These are phyloP conservation scores for Tricholoma saponaceum DNA, from an alignment of 768 basidiomycete species.

Conservation along the genomic window DNA sequence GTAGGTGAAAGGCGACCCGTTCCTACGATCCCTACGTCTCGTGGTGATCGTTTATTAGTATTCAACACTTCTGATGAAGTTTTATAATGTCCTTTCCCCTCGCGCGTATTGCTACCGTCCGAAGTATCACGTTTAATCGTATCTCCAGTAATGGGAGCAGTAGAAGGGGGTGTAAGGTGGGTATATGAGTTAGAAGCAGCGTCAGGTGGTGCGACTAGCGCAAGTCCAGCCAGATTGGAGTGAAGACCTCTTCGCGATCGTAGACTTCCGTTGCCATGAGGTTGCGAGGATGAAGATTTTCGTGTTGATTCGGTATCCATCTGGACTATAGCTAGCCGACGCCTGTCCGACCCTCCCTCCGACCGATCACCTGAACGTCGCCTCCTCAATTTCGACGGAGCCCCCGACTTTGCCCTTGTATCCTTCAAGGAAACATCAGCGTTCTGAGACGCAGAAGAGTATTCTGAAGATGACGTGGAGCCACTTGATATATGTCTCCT, in stretches of 20 bases:
- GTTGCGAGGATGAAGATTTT: slow-evolving; percentile 21
- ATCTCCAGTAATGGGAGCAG: slow-evolving; percentile 37
- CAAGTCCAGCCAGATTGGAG: slow-evolving; percentile 45
- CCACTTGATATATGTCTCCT: slow-evolving; percentile 25
- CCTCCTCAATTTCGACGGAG: slow-evolving; percentile 26
- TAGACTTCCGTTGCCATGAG: slow-evolving; percentile 25
- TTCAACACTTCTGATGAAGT: slow-evolving; percentile 44
- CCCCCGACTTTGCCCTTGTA: slow-evolving; percentile 17
- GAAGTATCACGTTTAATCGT: slow-evolving; percentile 1
- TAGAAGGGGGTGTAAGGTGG: slow-evolving; percentile 48
- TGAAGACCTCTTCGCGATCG: slow-evolving; percentile 37
- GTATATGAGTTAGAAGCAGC: slow-evolving; percentile 51
- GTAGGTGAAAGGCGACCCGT: slow-evolving; percentile 21
- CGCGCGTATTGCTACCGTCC: not conserved
- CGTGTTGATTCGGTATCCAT: slow-evolving; percentile 38
- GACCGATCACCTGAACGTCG: slow-evolving; percentile 51
- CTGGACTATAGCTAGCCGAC: slow-evolving; percentile 65
- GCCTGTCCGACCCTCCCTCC: slow-evolving; percentile 58
- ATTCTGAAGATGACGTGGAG: slow-evolving; percentile 47
- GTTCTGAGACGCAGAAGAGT: slow-evolving; percentile 41
- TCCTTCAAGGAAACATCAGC: slow-evolving; percentile 11
- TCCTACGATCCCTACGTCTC: slow-evolving; percentile 48
- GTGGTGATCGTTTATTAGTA: slow-evolving; percentile 23
- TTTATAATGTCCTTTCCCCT: slow-evolving; percentile 31
- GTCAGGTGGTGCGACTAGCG: slow-evolving; percentile 72